A percentile compares a stretch with the other conserved stretches of the same genome.
Conservation (phyloP, 805 yeast genomes). For the Teunomyces stri region DNA sequence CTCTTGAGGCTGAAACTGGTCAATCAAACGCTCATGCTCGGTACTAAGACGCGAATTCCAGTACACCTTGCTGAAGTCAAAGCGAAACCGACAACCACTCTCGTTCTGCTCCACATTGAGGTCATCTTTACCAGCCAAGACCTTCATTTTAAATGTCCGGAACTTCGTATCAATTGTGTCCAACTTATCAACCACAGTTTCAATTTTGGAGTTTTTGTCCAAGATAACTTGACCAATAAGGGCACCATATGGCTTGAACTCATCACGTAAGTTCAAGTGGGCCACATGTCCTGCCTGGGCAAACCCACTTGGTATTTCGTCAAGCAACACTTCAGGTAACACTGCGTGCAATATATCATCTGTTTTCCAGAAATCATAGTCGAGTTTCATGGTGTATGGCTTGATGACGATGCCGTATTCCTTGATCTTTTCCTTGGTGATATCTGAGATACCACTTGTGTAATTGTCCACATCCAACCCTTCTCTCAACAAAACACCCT, state of each 20-base stretch:
- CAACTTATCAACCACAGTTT: conserved; percentile 89
- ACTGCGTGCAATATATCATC: conserved; percentile 82
- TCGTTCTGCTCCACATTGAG: conserved; percentile 83
- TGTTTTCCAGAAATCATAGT: conserved; percentile 80
- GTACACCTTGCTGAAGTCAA: conserved; percentile 91
- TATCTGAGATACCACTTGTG: conserved; percentile 34
- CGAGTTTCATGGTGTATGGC: conserved; percentile 56
- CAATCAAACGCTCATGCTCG: conserved; percentile 83
- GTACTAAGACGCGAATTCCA: conserved; percentile 96
- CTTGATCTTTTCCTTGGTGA: conserved; percentile 45
- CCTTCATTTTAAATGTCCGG: conserved; percentile 91
- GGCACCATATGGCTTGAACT: conserved; percentile 75
- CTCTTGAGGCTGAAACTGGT: conserved; percentile 58
- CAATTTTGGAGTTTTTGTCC: conserved; percentile 79
- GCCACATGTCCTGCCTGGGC: conserved; percentile 95
- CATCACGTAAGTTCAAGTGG: conserved; percentile 80
- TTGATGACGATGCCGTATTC: conserved; percentile 46
- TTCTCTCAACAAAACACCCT: conserved; percentile 59
- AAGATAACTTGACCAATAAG: conserved; percentile 87
- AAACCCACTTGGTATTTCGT: conserved; percentile 85
- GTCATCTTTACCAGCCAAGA: conserved; percentile 80
- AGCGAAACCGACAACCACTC: conserved; percentile 77
- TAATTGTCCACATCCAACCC: conserved; percentile 37
- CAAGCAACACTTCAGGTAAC: conserved; percentile 65
- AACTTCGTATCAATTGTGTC: conserved; percentile 84